These are phyloP conservation scores for Acanthamoeba healyi DNA, from an alignment of 208 protist species.

Conservation along the genomic window DNA sequence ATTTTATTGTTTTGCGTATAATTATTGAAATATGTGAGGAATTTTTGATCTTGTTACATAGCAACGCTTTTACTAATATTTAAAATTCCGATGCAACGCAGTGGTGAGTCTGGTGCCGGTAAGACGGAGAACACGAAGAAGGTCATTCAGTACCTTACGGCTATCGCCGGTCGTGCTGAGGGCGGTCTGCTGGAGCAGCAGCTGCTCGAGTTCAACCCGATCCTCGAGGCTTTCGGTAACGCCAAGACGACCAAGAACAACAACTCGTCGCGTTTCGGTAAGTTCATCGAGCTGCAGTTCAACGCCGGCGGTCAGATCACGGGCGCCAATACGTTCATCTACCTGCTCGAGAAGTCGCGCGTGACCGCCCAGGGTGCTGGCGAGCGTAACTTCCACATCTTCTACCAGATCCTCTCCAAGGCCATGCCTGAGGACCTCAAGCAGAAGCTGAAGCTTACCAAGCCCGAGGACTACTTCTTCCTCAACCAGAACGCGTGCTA, in stretches of 20 bases:
- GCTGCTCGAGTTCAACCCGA: slow-evolving; percentile 86
- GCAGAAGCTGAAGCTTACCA: slow-evolving; percentile 68
- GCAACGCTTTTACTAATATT: slow-evolving; percentile 16
- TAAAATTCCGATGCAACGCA: background rate
- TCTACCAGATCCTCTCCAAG: slow-evolving; percentile 92
- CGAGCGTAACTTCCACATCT: slow-evolving; percentile 97
- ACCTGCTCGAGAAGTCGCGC: slow-evolving; percentile 84
- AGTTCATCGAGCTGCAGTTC: slow-evolving; percentile 89
- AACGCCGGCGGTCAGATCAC: slow-evolving; percentile 82
- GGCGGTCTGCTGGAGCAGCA: slow-evolving; percentile 84
- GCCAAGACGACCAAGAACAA: slow-evolving; percentile 88
- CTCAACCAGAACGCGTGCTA: slow-evolving; percentile 88
- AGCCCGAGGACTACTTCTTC: slow-evolving; percentile 91
- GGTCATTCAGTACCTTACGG: slow-evolving; percentile 89
- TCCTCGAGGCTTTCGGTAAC: slow-evolving; percentile 88
- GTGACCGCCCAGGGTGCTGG: slow-evolving; percentile 83
- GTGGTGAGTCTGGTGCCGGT: slow-evolving; percentile 88
- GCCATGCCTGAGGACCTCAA: slow-evolving; percentile 62
- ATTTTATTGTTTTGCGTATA: background rate
- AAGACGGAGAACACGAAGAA: slow-evolving; percentile 92
- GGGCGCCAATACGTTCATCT: slow-evolving; percentile 84
- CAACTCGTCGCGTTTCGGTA: slow-evolving; percentile 90
- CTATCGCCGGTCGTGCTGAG: slow-evolving; percentile 64
- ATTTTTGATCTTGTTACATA: background rate
- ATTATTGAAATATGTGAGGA: background rate